Evolutionary conservation across 108 stramenopile species (phyloP).

Genomic region (Cylindrotheca closterium): DNA sequence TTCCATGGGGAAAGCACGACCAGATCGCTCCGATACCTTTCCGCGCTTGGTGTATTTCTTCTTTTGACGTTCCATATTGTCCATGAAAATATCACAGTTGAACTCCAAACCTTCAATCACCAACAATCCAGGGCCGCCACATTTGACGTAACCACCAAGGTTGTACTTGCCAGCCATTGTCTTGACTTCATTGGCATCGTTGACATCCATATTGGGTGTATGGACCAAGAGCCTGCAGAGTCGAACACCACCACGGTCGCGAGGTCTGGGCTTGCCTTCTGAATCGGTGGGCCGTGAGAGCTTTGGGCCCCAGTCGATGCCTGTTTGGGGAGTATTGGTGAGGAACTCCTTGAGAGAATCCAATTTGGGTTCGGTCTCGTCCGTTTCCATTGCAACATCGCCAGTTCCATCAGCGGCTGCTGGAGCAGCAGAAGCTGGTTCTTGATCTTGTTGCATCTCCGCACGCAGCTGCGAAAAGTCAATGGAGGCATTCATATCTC

Average conservation of each 20-base stretch:
- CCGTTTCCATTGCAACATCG: conserved; percentile 20
- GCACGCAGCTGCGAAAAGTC: conserved; percentile 37
- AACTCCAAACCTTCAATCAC: conserved; percentile 61
- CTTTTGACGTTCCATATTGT: conserved; percentile 49
- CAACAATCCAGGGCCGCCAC: conserved; percentile 62
- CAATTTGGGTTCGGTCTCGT: conserved; percentile 31
- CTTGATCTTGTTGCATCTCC: conserved; percentile 20
- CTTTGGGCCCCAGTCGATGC: conserved; percentile 30
- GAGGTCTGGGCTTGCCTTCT: conserved; percentile 15
- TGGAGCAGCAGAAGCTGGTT: background rate
- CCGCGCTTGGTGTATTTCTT: conserved; percentile 33
- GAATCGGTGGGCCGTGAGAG: conserved; percentile 15
- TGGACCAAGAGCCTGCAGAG: conserved; percentile 32
- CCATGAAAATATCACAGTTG: conserved; percentile 49
- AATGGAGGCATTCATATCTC: conserved; percentile 12
- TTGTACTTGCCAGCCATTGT: conserved; percentile 51
- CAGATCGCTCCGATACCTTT: conserved; percentile 38
- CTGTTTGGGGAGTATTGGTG: conserved; percentile 35
- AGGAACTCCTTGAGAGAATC: conserved; percentile 47
- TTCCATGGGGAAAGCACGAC: conserved; percentile 43
- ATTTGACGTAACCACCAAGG: conserved; percentile 62
- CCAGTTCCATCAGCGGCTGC: conserved; percentile 1
- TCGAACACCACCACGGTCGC: conserved; percentile 40
- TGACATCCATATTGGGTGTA: conserved; percentile 7
- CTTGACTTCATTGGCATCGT: conserved; percentile 29